Percentiles rank a stretch among this genome's conserved stretches.
Evolutionary conservation across 1,139 yeast genomes (phyloP).

Genomic region (Fermentozyma sake): DNA sequence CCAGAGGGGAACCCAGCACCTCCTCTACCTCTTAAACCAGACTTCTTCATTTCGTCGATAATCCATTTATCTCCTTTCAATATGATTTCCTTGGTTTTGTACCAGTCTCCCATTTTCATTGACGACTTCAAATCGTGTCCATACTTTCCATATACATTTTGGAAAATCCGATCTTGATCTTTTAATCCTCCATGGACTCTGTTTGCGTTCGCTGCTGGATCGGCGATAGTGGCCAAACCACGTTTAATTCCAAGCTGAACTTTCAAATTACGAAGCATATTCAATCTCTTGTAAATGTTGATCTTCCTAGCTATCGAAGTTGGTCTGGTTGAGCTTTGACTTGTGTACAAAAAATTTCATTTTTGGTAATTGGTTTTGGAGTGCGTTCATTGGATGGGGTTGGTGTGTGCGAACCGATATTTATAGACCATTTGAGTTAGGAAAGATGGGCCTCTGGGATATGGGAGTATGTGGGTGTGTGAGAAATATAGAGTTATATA

Average conservation of each 20-base stretch:
- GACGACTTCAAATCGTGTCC: constrained; percentile 74
- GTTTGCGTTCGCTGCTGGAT: constrained; percentile 48
- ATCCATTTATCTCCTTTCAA: constrained; percentile 85
- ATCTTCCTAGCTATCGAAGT: too few species aligned
- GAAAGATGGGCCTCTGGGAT: too few species aligned
- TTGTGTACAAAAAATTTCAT: too few species aligned
- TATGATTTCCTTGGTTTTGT: constrained; percentile 80
- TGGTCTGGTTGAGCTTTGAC: too few species aligned
- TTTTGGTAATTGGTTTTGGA: too few species aligned
- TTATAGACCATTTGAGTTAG: too few species aligned
- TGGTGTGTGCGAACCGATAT: too few species aligned
- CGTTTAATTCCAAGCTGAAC: constrained; percentile 17
- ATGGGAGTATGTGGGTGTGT: too few species aligned
- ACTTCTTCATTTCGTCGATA: constrained; percentile 77
- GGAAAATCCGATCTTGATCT: constrained; percentile 83
- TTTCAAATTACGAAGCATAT: constrained; percentile 14
- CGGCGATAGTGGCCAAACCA: constrained; percentile 42
- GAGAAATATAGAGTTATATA: too few species aligned
- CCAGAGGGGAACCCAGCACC: constrained; percentile 94
- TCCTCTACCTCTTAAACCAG: constrained; percentile 87
- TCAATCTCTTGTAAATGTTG: constrained; percentile 2
- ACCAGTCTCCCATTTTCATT: constrained; percentile 82
- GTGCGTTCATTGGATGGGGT: too few species aligned
- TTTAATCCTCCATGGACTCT: constrained; percentile 69
- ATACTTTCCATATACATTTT: constrained; percentile 70